phyloP scores from a whole-genome alignment of 257 asterid species.

The Prunella vulgaris region DNA sequence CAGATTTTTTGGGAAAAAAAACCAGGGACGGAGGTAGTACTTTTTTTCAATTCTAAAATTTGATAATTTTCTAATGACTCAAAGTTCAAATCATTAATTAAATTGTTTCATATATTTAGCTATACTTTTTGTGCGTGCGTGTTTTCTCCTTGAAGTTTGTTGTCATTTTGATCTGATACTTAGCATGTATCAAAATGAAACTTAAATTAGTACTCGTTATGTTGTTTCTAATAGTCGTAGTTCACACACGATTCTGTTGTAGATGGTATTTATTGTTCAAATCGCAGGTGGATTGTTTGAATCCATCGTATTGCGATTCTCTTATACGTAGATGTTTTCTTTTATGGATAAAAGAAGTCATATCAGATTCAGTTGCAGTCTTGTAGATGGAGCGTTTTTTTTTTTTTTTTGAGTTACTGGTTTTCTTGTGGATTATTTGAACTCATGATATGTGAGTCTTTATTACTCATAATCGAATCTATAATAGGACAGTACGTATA shows the following conservation, averaged over 20 bases:
- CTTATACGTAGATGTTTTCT: conserved; percentile 1
- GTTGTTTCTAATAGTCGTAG: neutral
- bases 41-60: too few relatives aligned
- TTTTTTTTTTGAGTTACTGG: too few relatives aligned
- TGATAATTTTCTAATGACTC: too few relatives aligned
- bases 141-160: neutral
- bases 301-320: neutral
- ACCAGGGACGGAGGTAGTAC: too few relatives aligned
- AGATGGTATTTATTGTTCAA: neutral
- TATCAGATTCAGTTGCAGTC: neutral
- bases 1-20: too few relatives aligned
- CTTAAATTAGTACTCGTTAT: neutral
- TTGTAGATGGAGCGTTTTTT: neutral
- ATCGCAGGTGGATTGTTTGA: neutral
- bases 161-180: neutral
- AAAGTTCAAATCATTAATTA: too few relatives aligned
- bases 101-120: too few relatives aligned
- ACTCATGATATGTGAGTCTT: conserved; percentile 7
- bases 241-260: neutral
- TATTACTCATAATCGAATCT: too few relatives aligned
- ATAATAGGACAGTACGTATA: too few relatives aligned
- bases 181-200: neutral
- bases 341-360: neutral
- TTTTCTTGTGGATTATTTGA: neutral
- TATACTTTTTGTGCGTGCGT: neutral